Conservation (phyloP, 257 asterid genomes). For the Ligustrum vulgare region DNA sequence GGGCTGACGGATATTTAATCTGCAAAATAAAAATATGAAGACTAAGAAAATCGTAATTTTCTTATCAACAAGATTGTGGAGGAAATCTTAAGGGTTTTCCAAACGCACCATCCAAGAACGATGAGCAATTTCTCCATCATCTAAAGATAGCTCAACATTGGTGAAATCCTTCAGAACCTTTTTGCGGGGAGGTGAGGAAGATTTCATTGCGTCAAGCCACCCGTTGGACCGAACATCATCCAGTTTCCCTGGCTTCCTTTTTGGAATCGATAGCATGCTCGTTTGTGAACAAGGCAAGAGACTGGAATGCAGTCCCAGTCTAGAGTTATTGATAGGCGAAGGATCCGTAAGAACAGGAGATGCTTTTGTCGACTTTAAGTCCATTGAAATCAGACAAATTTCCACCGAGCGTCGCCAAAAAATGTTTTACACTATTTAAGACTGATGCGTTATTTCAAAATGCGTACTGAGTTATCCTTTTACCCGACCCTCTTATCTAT, state of each 20-base stretch:
- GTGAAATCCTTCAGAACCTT: conserved; percentile 53
- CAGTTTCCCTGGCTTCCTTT: conserved; percentile 68
- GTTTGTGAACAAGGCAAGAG: conserved; percentile 55
- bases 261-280: conserved; percentile 36
- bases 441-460: conserved; percentile 2
- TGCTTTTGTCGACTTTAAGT: conserved; percentile 58
- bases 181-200: conserved; percentile 92
- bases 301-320: conserved; percentile 60
- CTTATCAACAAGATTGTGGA: neutral
- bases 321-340: conserved; percentile 56
- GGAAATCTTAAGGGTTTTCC: neutral
- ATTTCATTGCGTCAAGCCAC: conserved; percentile 90
- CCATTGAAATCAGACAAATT: conserved; percentile 37
- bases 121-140: conserved; percentile 60
- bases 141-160: conserved; percentile 40
- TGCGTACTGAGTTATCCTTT: conserved; percentile 26
- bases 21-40: conserved; percentile 21
- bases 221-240: conserved; percentile 80
- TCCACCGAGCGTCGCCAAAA: too few relatives aligned
- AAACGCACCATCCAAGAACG: conserved; percentile 73
- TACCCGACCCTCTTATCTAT: conserved; percentile 78
- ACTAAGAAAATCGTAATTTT: neutral
- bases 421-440: neutral
- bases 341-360: conserved; percentile 76
- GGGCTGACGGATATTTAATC: conserved; percentile 77